These are phyloP conservation scores for Erucastrum elatum DNA, from an alignment of 345 rosid genomes.

Conservation along the genomic window DNA sequence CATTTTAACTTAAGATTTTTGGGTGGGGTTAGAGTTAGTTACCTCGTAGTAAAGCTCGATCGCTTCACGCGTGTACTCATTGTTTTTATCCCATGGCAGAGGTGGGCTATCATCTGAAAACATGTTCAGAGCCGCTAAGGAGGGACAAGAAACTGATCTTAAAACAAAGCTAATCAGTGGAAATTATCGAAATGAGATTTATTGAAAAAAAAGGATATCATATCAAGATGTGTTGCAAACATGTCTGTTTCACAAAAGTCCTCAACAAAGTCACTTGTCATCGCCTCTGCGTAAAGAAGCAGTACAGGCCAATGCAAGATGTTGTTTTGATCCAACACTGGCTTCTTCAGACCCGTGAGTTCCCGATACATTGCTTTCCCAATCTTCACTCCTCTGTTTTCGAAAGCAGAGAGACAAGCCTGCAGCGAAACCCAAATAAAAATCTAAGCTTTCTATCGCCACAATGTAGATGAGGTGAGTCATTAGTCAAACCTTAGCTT, in stretches of 20 bases:
- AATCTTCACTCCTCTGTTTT: constrained; percentile 70
- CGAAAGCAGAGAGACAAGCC: constrained; percentile 68
- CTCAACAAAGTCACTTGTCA: constrained; percentile 91
- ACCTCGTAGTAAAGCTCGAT: constrained; percentile 91
- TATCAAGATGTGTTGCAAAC: constrained; percentile 79
- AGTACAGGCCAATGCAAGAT: constrained; percentile 92
- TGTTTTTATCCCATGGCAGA: constrained; percentile 73
- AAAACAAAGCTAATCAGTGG: neutral
- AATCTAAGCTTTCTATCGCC: too few relatives aligned
- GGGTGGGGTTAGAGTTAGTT: constrained; percentile 15
- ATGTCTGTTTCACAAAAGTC: constrained; percentile 84
- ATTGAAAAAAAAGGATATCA: constrained; percentile 63
- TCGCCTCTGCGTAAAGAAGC: constrained; percentile 83
- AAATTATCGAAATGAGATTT: neutral
- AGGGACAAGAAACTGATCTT: constrained; percentile 22
- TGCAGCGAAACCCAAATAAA: constrained; percentile 24
- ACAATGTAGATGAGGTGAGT: too few relatives aligned
- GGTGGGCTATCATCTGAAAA: constrained; percentile 75
- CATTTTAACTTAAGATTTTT: neutral
- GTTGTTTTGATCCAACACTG: constrained; percentile 61
- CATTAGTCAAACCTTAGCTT: constrained; percentile 63
- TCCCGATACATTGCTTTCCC: constrained; percentile 74
- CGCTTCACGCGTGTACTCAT: constrained; percentile 62
- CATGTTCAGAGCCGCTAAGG: constrained; percentile 73
- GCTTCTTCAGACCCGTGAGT: constrained; percentile 77